Evolutionary conservation across 1,139 yeast genomes (phyloP).

Genomic region (Nakaseomyces uthaithaninus): DNA sequence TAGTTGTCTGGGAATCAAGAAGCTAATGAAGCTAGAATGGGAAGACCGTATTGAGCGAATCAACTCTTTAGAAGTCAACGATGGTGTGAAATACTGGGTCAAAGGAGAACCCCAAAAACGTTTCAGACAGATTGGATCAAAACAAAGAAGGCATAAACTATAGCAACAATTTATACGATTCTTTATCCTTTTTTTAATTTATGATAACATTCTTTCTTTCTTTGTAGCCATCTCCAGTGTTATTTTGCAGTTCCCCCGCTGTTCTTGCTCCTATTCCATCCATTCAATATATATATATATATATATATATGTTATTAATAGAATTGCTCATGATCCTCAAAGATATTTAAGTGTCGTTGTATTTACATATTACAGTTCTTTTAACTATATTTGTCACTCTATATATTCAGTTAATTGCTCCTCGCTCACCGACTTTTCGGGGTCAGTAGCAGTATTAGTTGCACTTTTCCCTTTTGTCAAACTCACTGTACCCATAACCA

Average conservation of each 20-base stretch:
- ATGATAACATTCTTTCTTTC: conserved; percentile 6
- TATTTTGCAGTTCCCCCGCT: too few relatives aligned
- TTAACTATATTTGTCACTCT: background rate
- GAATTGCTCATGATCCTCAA: too few relatives aligned
- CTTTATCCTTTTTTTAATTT: background rate
- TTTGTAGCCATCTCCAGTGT: too few relatives aligned
- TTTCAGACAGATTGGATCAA: conserved; percentile 4
- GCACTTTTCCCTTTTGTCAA: conserved; percentile 32
- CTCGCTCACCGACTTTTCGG: too few relatives aligned
- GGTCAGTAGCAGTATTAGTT: too few relatives aligned
- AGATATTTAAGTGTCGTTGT: too few relatives aligned
- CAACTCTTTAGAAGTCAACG: conserved; percentile 54
- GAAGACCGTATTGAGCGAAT: conserved; percentile 47
- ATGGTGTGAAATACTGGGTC: conserved; percentile 64
- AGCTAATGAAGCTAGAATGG: conserved; percentile 39
- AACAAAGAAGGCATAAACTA: conserved; percentile 6
- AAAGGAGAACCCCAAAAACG: conserved; percentile 14
- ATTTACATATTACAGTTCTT: too few relatives aligned
- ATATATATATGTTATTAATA: too few relatives aligned
- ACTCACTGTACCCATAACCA: conserved; percentile 44
- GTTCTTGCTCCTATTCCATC: too few relatives aligned
- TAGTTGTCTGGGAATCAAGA: conserved; percentile 57
- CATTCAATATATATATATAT: too few relatives aligned
- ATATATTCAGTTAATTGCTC: too few relatives aligned
- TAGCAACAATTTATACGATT: background rate